phyloP scores from a whole-genome alignment of 768 basidiomycete species.

The Coprinellus aureogranulatus region DNA sequence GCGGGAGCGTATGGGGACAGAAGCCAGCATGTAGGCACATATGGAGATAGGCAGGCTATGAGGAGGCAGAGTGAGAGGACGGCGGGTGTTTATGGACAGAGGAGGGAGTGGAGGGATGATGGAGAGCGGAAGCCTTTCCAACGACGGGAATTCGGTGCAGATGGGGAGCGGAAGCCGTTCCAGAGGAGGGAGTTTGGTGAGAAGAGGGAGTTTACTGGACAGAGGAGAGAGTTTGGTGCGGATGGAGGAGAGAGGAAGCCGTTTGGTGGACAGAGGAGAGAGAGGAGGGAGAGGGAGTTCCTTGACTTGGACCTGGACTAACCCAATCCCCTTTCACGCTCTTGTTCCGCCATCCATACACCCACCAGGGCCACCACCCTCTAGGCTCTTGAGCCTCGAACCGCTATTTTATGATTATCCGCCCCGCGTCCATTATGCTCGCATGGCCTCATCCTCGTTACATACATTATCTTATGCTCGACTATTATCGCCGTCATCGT shows the following conservation, averaged over 20 bases:
- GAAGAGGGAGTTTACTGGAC: not conserved
- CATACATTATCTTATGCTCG: no score
- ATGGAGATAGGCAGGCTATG: not conserved
- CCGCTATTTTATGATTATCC: no score
- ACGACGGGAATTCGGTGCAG: not conserved
- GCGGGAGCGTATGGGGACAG: no score
- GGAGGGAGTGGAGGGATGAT: constrained; percentile 12
- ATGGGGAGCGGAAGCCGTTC: not conserved
- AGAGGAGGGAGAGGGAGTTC: not conserved
- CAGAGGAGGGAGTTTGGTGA: not conserved
- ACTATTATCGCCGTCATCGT: no score
- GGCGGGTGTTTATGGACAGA: constrained; percentile 1
- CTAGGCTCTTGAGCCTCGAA: no score
- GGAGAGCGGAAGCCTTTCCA: not conserved
- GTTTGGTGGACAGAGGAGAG: not conserved
- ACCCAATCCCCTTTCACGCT: no score
- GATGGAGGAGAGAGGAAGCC: not conserved
- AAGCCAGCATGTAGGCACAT: no score
- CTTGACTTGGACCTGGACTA: no score
- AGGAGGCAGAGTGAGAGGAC: constrained; percentile 3
- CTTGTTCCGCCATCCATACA: no score
- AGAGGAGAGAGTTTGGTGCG: not conserved
- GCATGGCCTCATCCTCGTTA: no score
- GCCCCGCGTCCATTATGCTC: no score
- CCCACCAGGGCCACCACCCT: no score